Evolutionary conservation across 2,329 filamentous ascomycete genomes (phyloP), one percentile per base, ranked within the genome.

Genomic region (Harringtonia aguacate): DNA sequence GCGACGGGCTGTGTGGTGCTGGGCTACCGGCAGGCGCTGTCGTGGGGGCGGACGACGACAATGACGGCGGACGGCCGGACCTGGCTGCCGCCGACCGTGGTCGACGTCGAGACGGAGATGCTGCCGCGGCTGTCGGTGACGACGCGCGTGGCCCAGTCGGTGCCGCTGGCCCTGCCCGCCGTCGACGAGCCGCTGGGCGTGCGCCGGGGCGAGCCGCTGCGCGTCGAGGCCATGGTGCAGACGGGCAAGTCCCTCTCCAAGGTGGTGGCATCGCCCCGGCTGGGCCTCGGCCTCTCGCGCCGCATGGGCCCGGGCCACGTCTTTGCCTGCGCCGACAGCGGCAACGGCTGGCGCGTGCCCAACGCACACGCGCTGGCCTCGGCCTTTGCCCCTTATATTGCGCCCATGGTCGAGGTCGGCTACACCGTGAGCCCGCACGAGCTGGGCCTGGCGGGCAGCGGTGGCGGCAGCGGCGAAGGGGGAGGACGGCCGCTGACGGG

Each of bases 391-490:
- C 46, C 49, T 15, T 24, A 39, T 9, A 29, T 52, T n/a, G 39
- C 61, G 1, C 65, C 68, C 1, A 67, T 58, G 37, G 31, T 69
- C 14, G 67, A 71, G 47, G 24, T 67, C 1, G 66, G 67, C 3
- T 70, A 66, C 48, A 60, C 56, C n/a, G 49, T 56, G 22, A 50
- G 56, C 34, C 47, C 54, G 2, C 44, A 57, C 47, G 55, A 61
- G 31, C 45, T 66, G 18, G 61, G 61, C 17, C 46, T 61, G 20
- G 52, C 52, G 2, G 50, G 55, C 28, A n/a, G n/a, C n/a, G n/a
- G n/a, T n/a, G n/a, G n/a, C n/a, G n/a, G n/a, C n/a, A n/a, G n/a
- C n/a, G n/a, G n/a, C n/a, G n/a, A n/a, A n/a, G n/a, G n/a, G n/a
- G n/a, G n/a, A n/a, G 55, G 55, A 1, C 55, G 55, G 10, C 56